Conservation (phyloP, 257 asterid genomes). For the Primulina huaijiensis region DNA sequence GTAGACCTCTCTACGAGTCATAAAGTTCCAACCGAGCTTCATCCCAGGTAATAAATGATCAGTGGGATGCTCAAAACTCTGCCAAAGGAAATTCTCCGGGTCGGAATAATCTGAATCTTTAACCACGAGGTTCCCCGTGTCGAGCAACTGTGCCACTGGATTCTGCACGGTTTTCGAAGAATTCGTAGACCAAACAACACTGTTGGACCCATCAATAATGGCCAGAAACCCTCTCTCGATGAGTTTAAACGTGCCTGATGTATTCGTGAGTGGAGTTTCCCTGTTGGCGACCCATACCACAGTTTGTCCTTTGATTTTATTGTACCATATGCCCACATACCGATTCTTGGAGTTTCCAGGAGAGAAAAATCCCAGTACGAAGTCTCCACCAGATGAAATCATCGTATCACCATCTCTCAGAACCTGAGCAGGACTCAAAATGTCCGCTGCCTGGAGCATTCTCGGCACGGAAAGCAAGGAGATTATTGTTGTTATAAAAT, state of each 20-base stretch:
- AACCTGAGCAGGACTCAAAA: neutral
- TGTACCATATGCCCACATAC: neutral
- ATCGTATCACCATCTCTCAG: neutral
- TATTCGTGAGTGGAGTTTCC: neutral
- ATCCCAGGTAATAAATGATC: neutral
- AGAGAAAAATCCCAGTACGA: neutral
- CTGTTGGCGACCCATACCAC: neutral
- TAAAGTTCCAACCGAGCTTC: neutral
- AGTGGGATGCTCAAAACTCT: neutral
- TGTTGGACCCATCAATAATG: neutral
- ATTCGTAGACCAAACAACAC: neutral
- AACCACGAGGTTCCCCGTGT: neutral
- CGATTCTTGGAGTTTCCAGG: neutral
- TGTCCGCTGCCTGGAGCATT: neutral
- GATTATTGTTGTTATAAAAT: neutral
- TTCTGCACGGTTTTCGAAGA: neutral
- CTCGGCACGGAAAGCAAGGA: neutral
- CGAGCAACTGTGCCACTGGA: neutral
- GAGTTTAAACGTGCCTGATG: neutral
- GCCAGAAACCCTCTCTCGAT: neutral
- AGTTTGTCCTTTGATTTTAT: neutral
- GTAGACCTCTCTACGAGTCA: neutral
- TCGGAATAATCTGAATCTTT: neutral
- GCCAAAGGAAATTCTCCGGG: neutral
- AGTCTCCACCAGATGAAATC: neutral